Evolutionary conservation across 2,329 filamentous ascomycete species (phyloP).

Genomic region (Colletotrichum zoysiae): DNA sequence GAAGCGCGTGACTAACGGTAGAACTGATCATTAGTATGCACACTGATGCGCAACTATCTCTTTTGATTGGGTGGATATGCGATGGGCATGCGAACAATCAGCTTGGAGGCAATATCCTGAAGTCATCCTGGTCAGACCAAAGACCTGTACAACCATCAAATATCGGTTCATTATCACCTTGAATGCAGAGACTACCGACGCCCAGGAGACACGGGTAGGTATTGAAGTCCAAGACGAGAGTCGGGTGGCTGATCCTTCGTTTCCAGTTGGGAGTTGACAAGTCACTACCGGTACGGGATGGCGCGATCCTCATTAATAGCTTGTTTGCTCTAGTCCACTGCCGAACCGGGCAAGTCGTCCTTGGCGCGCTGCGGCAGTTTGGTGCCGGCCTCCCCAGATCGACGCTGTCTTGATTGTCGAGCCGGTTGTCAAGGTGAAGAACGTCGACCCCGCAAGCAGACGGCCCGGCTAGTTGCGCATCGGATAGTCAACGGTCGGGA

Average conservation of each 20-base stretch:
- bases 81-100: not conserved
- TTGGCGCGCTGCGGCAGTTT: conserved; percentile 9
- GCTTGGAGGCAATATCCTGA: not conserved
- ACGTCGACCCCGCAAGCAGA: conserved; percentile 17
- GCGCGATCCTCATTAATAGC: conserved; percentile 24
- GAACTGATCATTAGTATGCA: not conserved
- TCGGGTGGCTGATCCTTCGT: conserved; percentile 38
- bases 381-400: conserved; percentile 32
- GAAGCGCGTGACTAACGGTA: not conserved
- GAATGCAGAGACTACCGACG: conserved; percentile 1
- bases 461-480: not conserved
- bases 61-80: not conserved
- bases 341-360: not conserved
- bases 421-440: conserved; percentile 10
- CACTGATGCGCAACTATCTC: not conserved
- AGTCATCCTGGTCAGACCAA: not conserved
- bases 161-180: not conserved
- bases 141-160: not conserved
- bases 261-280: conserved; percentile 31
- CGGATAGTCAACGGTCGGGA: not conserved
- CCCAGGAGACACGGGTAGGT: conserved; percentile 16
- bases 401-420: conserved; percentile 17
- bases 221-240: conserved; percentile 4
- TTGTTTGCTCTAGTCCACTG: conserved; percentile 2
- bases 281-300: conserved; percentile 12